Evolutionary conservation across 2,329 filamentous ascomycete species (phyloP), one percentile per base, ranked within the genome.

Genomic region (Botrytis deweyae): DNA sequence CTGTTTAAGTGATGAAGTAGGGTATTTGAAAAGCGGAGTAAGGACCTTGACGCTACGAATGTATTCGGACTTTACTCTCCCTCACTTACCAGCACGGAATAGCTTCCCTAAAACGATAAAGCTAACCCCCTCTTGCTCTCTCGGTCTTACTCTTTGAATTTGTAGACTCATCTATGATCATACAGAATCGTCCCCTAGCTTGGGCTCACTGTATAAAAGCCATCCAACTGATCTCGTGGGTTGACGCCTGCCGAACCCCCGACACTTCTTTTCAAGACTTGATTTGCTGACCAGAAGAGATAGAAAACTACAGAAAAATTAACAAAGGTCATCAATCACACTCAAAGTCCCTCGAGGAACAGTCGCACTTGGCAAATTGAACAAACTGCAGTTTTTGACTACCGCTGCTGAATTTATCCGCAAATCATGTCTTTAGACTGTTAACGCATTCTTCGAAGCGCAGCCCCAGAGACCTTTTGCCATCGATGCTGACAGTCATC

Each of bases 401-500:
- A 36, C 29, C 3, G 73, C 55, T 62, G 70, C 59, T 62, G 5
- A 9, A 20, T 77, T 74, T 40, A 40, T 62, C 42, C 70, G 70
- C 42, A 76, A 76, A 67, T 14, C 75, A 76, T 73, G 20, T n/a
- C 6, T 68, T 12, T 25, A 68, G 42, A n/a, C 55, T 20, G 40
- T 29, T 14, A 70, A 74, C n/a, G 20, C 22, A 40, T 7, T 0
- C 9, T 18, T 29, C 29, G 12, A 20, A 40, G 9, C 36, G 1
- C 25, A 58, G 36, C 18, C 1, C 18, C n/a, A 42, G 10, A 20
- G 12, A 14, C 6, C 4, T 52, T 25, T 66, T 16, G 44, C 29
- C 20, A 5, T 36, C 10, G 29, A 66, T 49, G 14, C 63, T 33
- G 29, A 40, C 20, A 22, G 36, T 40, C 3, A 58, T 33, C 49